Evolutionary conservation across 805 yeast species (phyloP), one percentile per base, ranked within the genome.

Genomic region (Barnettozyma populi): DNA sequence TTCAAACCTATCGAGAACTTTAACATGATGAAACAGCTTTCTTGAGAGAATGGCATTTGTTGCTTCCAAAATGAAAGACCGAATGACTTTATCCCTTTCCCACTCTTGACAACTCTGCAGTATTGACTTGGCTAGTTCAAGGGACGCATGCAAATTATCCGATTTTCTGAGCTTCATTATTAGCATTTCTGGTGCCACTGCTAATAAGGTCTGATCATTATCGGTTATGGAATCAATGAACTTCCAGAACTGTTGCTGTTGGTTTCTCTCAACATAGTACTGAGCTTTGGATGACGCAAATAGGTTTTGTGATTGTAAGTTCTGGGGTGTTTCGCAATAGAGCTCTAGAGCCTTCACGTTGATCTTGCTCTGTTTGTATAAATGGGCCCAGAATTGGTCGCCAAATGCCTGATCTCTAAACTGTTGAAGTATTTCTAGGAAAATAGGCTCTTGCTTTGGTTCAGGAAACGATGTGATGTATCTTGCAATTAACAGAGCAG

Each of bases 1-100:
- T 36, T 55, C 54, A 34, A 58, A 51, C 27, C 43, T 39, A 2
- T 43, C 36, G 5, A 57, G 21, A 1, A 52, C 46, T 23, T 50
- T 49, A 5, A 19, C 41, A 29, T 43, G 48, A 19, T 50, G 50
- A 36, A 7, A 48, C 13, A 27, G 29, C 14, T 31, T 45, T 29
- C 29, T 44, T 20, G 36, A 5, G 11, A 40, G 31, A 25, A 44
- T 44, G 8, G 32, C 39, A 7, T 37, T 16, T 5, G 43, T 40
- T 3, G 36, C 11, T 25, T 46, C 52, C 16, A 40, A 19, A 16
- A 49, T 36, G 23, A 49, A 49, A 5, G 29, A 21, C 29, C 46
- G 43, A 13, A 43, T 41, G n/a, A 45, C 29, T 10, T 32, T 16
- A 11, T 32, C 29, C 5, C n/a, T 37, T 21, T 23, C 29, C 20